Evolutionary conservation across 176 grass and related monocot species (phyloP), one percentile per base, ranked within the genome.

Genomic region (Cymbopogon citratus): DNA sequence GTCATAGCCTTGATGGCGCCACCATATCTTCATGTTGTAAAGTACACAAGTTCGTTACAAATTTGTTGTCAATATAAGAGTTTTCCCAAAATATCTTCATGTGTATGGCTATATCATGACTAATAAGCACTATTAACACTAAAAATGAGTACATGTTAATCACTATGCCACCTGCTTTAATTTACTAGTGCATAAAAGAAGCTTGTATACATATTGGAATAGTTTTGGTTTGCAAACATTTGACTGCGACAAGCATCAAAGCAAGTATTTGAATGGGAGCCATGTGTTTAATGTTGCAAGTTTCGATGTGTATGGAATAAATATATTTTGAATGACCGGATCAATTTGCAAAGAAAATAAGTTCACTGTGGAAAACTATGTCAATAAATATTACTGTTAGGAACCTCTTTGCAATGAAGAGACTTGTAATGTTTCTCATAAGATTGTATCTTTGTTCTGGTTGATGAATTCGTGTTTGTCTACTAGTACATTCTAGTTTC

Each of bases 371-470:
- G 10, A 23, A 41, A 23, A 56, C 7, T 31, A n/a, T 36, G 10
- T 18, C 24, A 64, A 57, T 59, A 74, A 84, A 11, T 67, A 84
- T 24, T 81, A 23, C 27, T 46, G 36, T 35, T 80, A 74, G 45
- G 11, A 0, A 2, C 5, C 45, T 80, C 31, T 43, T 44, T 67
- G 35, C 25, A 27, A 60, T 13, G 3, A 79, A 14, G 40, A 49
- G 11, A 9, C 21, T 12, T 34, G 14, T 35, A 77, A 19, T 9
- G 10, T 41, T 44, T 67, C 1, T 29, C 10, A 18, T 9, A 73
- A 26, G 73, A 6, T 56, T 63, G 16, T 3, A 59, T 66, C 35
- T 69, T 81, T 75, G 63, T 28, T 77, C 23, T 83, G 54, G 3
- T 52, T 77, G 66, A 52, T 83, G 18, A 66, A 71, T 78, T 63